Evolutionary conservation across 495 filamentous ascomycete genomes (phyloP), one percentile per base, ranked within the genome.

Genomic region (Xeromyces bisporus): DNA sequence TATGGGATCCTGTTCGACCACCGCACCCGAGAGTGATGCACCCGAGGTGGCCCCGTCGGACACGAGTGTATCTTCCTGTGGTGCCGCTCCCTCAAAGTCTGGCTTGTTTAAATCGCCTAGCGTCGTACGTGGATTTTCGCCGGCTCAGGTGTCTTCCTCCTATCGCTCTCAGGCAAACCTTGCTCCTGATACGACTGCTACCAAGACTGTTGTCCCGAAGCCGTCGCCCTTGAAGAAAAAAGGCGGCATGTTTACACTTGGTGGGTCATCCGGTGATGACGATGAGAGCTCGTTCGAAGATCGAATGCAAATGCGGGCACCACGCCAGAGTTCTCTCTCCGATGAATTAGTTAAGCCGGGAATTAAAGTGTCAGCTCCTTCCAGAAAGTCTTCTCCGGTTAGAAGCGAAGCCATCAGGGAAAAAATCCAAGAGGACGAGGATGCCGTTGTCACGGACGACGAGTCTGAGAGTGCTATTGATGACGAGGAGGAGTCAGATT

Each of bases 121-220:
- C 46, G 66, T 94, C 28, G 73, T 92, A 32, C 75, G 81, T 35
- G 89, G 87, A 13, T 97, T 96, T 52, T 82, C 80, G 0, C 81
- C 80, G 4, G 76, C 77, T 12, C 68, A 75, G 25, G 65, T 81
- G 9, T 78, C 82, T 2, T 76, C 75, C 0, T 80, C 78, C 3
- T 75, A 72, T 43, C 71, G 77, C 36, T 79, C 77, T 17, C 56
- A 68, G 37, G 58, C 70, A 7, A 59, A 62, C 36, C 47, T 79
- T 20, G 51, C 65, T 30, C 42, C 45, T 21, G 58, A 59, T 3
- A 54, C 61, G 9, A 66, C 67, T 7, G 55, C 60, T 15, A 66
- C 64, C 18, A 31, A 37, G 7, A 39, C 48, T 9, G 37, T 53
- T 27, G 62, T 67, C 13, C 39, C 64, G 6, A 61, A 59, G 28